Evolutionary conservation across 768 basidiomycete species (phyloP).

Genomic region (Tulasnella calospora): DNA sequence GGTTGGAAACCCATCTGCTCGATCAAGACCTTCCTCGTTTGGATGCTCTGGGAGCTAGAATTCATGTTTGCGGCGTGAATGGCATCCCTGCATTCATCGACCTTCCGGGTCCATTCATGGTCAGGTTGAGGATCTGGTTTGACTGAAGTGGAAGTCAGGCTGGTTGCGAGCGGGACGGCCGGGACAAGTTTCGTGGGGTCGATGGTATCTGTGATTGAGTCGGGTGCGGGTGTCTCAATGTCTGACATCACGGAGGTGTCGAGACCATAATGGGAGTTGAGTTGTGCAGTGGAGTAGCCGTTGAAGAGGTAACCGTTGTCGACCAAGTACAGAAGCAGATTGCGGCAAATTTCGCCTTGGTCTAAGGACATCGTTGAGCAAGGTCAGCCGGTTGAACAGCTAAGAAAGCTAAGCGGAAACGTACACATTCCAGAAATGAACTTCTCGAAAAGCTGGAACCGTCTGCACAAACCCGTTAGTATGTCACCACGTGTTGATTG

Average conservation of each 20-base stretch:
- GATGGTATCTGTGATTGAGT: slow-evolving; percentile 24
- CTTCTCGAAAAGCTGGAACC: slow-evolving; percentile 92
- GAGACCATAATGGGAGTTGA: slow-evolving; percentile 91
- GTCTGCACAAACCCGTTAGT: slow-evolving; percentile 32
- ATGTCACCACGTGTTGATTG: neutral
- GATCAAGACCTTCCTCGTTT: slow-evolving; percentile 50
- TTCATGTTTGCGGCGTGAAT: slow-evolving; percentile 9
- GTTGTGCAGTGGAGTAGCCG: slow-evolving; percentile 61
- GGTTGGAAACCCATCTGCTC: slow-evolving; percentile 55
- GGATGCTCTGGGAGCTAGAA: slow-evolving; percentile 4
- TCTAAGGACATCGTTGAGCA: slow-evolving; percentile 38
- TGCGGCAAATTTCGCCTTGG: slow-evolving; percentile 88
- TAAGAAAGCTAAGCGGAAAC: neutral
- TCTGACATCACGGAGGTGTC: slow-evolving; percentile 91
- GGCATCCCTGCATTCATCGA: slow-evolving; percentile 15
- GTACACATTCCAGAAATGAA: slow-evolving; percentile 94
- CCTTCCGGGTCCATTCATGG: slow-evolving; percentile 25
- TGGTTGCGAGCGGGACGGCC: slow-evolving; percentile 32
- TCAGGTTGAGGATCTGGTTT: slow-evolving; percentile 24
- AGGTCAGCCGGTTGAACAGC: neutral
- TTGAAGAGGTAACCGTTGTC: slow-evolving; percentile 56
- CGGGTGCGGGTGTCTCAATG: slow-evolving; percentile 55
- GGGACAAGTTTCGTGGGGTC: slow-evolving; percentile 1
- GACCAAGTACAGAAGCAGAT: slow-evolving; percentile 55
- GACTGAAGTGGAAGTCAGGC: slow-evolving; percentile 29